Conservation (phyloP, 2,329 filamentous ascomycete species). For the Aspergillus fumigatiaffinis region DNA sequence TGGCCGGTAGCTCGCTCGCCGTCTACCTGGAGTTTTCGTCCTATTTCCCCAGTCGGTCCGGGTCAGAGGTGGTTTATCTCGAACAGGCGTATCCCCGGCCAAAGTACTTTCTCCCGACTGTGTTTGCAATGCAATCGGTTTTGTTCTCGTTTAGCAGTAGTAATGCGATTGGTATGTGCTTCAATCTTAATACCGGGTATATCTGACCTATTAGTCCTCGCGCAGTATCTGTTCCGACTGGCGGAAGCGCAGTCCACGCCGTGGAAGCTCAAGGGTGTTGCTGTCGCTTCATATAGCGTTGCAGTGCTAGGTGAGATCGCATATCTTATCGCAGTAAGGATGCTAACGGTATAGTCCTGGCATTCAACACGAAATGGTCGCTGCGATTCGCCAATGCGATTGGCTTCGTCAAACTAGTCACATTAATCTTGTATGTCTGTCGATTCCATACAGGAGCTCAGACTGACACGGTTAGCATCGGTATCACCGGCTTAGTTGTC, state of each 20-base stretch:
- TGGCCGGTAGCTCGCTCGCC: constrained; percentile 52
- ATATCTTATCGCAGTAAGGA: not conserved
- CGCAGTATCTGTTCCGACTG: constrained; percentile 60
- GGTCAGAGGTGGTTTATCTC: constrained; percentile 63
- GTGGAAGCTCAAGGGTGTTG: constrained; percentile 67
- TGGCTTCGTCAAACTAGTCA: constrained; percentile 57
- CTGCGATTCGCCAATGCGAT: constrained; percentile 55
- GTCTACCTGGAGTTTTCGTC: constrained; percentile 62
- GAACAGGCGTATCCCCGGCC: constrained; percentile 65
- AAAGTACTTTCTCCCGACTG: constrained; percentile 59
- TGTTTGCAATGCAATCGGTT: constrained; percentile 62
- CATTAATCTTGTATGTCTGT: constrained; percentile 52
- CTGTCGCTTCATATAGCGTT: constrained; percentile 59
- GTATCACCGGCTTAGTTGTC: constrained; percentile 59
- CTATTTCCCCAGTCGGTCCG: constrained; percentile 64
- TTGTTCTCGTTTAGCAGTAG: constrained; percentile 63
- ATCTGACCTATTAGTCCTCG: constrained; percentile 47
- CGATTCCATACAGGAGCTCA: no score
- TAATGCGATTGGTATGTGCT: constrained; percentile 55
- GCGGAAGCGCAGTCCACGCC: constrained; percentile 47
- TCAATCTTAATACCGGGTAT: not conserved
- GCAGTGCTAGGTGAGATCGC: constrained; percentile 48
- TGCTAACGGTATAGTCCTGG: constrained; percentile 31
- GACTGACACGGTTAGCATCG: constrained; percentile 47
- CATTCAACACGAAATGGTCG: constrained; percentile 56